These are phyloP conservation scores for Talaromyces islandicus DNA, from an alignment of 2,329 filamentous ascomycete species.

Conservation along the genomic window DNA sequence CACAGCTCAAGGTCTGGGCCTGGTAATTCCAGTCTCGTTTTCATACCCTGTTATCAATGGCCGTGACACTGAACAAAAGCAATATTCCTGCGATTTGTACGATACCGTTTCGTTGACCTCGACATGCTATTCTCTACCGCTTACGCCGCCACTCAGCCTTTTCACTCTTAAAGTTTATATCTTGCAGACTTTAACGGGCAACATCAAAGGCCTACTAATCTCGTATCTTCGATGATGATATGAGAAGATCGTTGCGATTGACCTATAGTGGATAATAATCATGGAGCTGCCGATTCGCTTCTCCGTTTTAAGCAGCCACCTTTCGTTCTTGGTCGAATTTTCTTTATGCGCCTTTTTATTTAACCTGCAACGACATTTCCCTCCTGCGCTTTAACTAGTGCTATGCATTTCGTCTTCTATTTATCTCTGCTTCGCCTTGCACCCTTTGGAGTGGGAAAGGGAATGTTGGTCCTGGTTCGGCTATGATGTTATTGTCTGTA, in stretches of 20 bases:
- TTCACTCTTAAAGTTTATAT: neutral
- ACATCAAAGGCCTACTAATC: neutral
- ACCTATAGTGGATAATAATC: neutral
- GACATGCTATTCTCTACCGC: slow-evolving; percentile 24
- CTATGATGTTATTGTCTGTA: slow-evolving; percentile 20
- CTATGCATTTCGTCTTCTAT: slow-evolving; percentile 18
- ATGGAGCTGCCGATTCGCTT: neutral
- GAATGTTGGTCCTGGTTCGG: slow-evolving; percentile 21
- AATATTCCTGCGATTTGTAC: slow-evolving; percentile 31
- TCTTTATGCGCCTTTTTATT: slow-evolving; percentile 21
- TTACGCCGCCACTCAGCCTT: slow-evolving; percentile 14
- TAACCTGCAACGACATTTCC: slow-evolving; percentile 19
- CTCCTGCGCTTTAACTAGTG: slow-evolving; percentile 15
- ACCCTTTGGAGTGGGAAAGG: slow-evolving; percentile 15
- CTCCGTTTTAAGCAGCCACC: slow-evolving; percentile 6
- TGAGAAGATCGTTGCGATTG: neutral
- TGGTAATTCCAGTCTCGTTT: slow-evolving; percentile 51
- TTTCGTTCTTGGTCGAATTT: slow-evolving; percentile 15
- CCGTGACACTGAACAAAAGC: slow-evolving; percentile 16
- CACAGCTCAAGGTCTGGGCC: slow-evolving; percentile 80
- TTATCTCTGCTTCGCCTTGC: slow-evolving; percentile 7
- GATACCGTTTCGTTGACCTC: slow-evolving; percentile 39
- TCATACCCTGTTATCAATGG: slow-evolving; percentile 25
- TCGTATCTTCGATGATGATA: slow-evolving; percentile 11
- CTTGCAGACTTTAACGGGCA: neutral